phyloP scores from a whole-genome alignment of 352 stramenopile species.

The Globisporangium solare region DNA sequence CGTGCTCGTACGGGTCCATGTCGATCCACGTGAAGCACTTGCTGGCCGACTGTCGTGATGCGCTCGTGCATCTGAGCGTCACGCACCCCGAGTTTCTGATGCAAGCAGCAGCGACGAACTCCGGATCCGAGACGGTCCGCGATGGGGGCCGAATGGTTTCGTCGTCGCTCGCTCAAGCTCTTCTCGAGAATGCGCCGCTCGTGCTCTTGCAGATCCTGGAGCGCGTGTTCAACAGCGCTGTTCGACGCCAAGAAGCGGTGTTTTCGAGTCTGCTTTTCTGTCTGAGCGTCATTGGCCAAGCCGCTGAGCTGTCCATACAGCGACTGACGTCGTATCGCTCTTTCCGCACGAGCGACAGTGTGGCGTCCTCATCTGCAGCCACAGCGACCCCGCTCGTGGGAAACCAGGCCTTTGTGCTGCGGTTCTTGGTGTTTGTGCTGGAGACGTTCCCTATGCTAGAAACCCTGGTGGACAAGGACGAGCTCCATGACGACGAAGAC shows the following conservation, averaged over 20 bases:
- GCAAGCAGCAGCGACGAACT: constrained; percentile 6
- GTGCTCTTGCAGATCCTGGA: constrained; percentile 54
- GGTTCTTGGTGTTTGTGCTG: constrained; percentile 60
- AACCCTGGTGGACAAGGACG: constrained; percentile 47
- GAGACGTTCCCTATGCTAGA: constrained; percentile 50
- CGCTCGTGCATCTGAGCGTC: constrained; percentile 50
- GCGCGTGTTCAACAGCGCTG: constrained; percentile 44
- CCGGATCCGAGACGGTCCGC: neutral
- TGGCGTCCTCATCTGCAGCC: constrained; percentile 1
- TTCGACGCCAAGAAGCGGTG: constrained; percentile 51
- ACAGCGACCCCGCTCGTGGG: constrained; percentile 17
- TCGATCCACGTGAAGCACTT: constrained; percentile 31
- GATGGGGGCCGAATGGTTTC: constrained; percentile 17
- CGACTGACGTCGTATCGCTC: constrained; percentile 24
- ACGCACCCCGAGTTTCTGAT: constrained; percentile 62
- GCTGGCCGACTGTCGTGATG: constrained; percentile 35
- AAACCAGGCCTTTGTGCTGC: constrained; percentile 47
- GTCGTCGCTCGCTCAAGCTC: constrained; percentile 41
- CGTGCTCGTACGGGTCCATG: constrained; percentile 39
- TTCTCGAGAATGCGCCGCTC: constrained; percentile 35
- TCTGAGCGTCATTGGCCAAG: constrained; percentile 44
- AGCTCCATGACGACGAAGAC: constrained; percentile 68
- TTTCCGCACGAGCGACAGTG: constrained; percentile 5
- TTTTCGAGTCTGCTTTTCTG: constrained; percentile 48
- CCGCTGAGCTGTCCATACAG: constrained; percentile 20